A percentile compares a stretch with the other conserved stretches of the same genome.
phyloP scores from a whole-genome alignment of 257 asterid species.

The Solanum neorickii region DNA sequence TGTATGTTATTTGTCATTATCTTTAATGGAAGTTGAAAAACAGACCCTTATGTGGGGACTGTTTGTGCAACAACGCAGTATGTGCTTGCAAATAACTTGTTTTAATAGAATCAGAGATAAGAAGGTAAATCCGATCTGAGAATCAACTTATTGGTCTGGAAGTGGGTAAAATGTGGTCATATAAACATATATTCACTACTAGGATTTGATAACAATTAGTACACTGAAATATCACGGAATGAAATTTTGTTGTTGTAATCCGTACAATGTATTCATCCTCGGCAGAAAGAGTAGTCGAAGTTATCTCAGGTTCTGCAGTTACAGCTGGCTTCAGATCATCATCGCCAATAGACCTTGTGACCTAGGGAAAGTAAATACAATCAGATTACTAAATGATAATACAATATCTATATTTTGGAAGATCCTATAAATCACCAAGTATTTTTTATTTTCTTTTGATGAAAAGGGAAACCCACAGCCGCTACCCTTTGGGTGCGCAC shows the following conservation, averaged over 20 bases:
- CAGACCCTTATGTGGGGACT: background rate
- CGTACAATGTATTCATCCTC: constrained; percentile 85
- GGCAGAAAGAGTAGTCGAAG: constrained; percentile 44
- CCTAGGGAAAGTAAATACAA: constrained; percentile 28
- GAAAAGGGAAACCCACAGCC: too few species aligned
- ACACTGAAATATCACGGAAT: background rate
- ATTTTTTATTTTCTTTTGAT: background rate
- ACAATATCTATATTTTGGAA: background rate
- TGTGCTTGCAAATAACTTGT: background rate
- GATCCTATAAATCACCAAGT: background rate
- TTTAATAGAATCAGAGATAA: background rate
- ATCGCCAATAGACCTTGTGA: constrained; percentile 92
- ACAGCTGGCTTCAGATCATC: constrained; percentile 96
- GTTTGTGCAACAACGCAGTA: background rate
- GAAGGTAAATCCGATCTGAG: background rate
- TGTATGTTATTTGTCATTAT: background rate
- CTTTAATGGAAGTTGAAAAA: background rate
- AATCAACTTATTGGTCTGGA: background rate
- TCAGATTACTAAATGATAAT: background rate
- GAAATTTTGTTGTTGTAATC: background rate
- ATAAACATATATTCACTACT: background rate
- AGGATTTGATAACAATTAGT: background rate
- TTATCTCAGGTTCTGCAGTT: constrained; percentile 93
- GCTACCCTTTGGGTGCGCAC: too few species aligned
- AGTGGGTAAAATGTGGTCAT: background rate